Evolutionary conservation across 192 early-diverging fungal species (phyloP).

Genomic region (Coemansia furcata): DNA sequence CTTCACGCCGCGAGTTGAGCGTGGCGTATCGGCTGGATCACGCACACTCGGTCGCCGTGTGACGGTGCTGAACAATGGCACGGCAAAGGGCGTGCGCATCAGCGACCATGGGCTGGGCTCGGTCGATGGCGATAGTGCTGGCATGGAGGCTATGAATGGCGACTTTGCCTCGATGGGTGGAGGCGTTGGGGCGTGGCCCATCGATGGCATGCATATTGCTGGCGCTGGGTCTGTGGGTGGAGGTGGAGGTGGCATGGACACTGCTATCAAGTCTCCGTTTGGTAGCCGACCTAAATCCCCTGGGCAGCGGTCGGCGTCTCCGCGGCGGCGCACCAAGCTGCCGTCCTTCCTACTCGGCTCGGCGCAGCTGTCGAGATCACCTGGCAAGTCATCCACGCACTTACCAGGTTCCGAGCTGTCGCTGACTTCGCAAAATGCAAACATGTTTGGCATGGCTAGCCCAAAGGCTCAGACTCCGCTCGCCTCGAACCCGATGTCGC

Average conservation of each 20-base stretch:
- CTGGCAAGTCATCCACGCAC: slow-evolving; percentile 9
- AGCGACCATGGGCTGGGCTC: not conserved
- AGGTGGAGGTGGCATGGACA: not conserved
- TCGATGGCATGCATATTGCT: not conserved
- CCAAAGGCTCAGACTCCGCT: slow-evolving; percentile 14
- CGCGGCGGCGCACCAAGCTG: slow-evolving; percentile 39
- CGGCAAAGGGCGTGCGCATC: not conserved
- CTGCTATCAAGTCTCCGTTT: slow-evolving; percentile 16
- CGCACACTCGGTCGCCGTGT: slow-evolving; percentile 21
- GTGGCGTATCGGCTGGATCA: slow-evolving; percentile 17
- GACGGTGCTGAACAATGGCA: slow-evolving; percentile 15
- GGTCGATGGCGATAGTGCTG: not conserved
- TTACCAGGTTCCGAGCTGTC: slow-evolving; percentile 6
- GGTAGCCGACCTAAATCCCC: slow-evolving; percentile 41
- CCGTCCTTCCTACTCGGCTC: slow-evolving; percentile 49
- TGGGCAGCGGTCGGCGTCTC: slow-evolving; percentile 42
- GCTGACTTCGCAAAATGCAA: slow-evolving; percentile 12
- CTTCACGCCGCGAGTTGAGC: slow-evolving; percentile 46
- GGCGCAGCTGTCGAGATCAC: slow-evolving; percentile 24
- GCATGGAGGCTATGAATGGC: not conserved
- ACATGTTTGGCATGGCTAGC: slow-evolving; percentile 9
- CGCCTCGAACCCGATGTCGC: slow-evolving; percentile 29
- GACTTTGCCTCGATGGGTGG: slow-evolving; percentile 11
- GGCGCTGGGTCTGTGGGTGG: not conserved
- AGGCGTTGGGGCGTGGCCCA: slow-evolving; percentile 40